Conservation (phyloP, 495 filamentous ascomycete genomes). For the Tuber indicum region DNA sequence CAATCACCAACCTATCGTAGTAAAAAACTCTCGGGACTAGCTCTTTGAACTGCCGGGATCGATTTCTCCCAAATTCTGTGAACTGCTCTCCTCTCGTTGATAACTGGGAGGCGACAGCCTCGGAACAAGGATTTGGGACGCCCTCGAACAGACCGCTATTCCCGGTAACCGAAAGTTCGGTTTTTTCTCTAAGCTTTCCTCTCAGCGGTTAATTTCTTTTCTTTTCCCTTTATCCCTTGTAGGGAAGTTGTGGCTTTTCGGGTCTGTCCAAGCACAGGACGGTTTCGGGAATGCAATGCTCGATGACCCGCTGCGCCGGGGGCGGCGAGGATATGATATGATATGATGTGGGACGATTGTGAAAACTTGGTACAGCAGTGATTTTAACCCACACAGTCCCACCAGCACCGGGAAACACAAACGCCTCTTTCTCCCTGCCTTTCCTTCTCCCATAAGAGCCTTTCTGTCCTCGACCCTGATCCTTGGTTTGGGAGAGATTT, state of each 20-base stretch:
- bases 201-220: not conserved
- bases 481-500: not conserved
- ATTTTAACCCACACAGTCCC: not conserved
- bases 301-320: constrained; percentile 2
- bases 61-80: not conserved
- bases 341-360: not conserved
- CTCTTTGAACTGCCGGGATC: not conserved
- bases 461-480: not conserved
- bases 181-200: not conserved
- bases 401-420: not conserved
- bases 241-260: not conserved
- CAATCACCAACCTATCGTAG: not conserved
- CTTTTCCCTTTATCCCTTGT: not conserved
- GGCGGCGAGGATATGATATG: constrained; percentile 3
- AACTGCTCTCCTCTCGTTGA: not conserved
- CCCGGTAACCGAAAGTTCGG: not conserved
- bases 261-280: not conserved
- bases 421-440: not conserved
- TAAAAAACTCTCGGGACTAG: not conserved
- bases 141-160: constrained; percentile 4
- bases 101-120: not conserved
- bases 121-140: not conserved
- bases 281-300: constrained; percentile 5
- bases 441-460: not conserved
- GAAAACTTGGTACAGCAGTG: not conserved